Evolutionary conservation across 1,284 basidiomycete genomes (phyloP), one percentile per base, ranked within the genome.

Genomic region (Inonotus obliquus): DNA sequence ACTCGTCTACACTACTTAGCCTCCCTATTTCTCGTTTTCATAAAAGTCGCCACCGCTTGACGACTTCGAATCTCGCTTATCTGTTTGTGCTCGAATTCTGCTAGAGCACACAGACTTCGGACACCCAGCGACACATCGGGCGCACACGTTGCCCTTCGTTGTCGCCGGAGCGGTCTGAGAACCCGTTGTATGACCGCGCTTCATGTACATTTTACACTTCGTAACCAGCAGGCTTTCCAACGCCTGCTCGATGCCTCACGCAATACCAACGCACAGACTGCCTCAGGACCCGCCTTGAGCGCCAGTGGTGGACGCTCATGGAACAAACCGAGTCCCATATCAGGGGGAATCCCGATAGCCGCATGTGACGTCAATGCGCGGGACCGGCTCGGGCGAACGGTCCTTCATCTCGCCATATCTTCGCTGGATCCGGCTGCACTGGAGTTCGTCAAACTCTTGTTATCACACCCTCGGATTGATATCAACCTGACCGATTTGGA

Each of bases 401-500:
- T 92, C 0, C 80, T 98, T 7, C 96, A 98, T 72, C 83, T 96
- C 51, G 91, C 90, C 0, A 88, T 89, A 57, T 75, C 86, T 9
- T 80, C 83, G 23, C 73, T 77, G 25, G 80, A 83, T 14, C 75
- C 83, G 1, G 82, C 85, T 37, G 83, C 86, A 41, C 73, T 91
- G 66, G 90, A 94, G 69, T 98, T 91, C 73, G 83, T 95, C 55
- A 80, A 86, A 54, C 79, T 91, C 55, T 78, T 98, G n/a, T 80
- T 98, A 55, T 82, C 84, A 10, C 88, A 94, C 67, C 87, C 92
- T 1, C 76, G 77, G 27, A 78, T 96, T 70, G 89, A 92, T 64
- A 84, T 95, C 70, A 99, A 99, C 67, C 66, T 91, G 6, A 77
- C 81, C 62, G 96, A 99, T 73, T 73, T 73, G 59, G 96, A 97